Conservation (phyloP, 2,329 filamentous ascomycete genomes). For the Paecilomyces variotii region DNA sequence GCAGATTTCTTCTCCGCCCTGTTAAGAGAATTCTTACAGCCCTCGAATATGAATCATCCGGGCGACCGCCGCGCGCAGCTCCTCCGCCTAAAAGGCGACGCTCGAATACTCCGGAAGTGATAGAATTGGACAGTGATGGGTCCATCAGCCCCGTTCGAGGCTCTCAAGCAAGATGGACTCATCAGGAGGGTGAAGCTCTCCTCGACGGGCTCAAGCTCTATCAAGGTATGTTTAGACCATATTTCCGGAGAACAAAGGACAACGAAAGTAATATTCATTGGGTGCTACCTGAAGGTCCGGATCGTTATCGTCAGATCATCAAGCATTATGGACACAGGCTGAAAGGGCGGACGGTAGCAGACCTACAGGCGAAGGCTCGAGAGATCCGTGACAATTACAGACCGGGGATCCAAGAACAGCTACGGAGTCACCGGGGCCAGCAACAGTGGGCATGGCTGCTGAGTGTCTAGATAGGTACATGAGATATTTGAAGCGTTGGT, state of each 20-base stretch:
- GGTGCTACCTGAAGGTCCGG: constrained; percentile 3
- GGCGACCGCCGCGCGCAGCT: not conserved
- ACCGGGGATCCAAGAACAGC: constrained; percentile 3
- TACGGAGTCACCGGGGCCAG: constrained; percentile 11
- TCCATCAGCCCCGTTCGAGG: not conserved
- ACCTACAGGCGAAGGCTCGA: constrained; percentile 13
- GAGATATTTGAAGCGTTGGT: not conserved
- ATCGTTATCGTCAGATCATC: constrained; percentile 20
- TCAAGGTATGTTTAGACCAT: not conserved
- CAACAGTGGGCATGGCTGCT: constrained; percentile 15
- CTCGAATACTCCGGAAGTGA: not conserved
- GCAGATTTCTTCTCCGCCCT: constrained; percentile 3
- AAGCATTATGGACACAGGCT: constrained; percentile 8
- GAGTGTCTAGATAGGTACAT: constrained; percentile 6
- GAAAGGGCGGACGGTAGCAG: constrained; percentile 8
- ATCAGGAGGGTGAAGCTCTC: not conserved
- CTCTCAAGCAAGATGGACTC: not conserved
- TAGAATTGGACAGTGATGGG: not conserved
- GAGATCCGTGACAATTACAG: constrained; percentile 6
- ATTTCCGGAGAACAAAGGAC: not conserved
- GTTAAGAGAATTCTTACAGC: constrained; percentile 9
- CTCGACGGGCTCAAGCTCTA: not conserved
- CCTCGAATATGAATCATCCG: not conserved
- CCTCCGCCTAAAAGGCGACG: not conserved
- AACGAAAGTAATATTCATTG: not conserved